These are phyloP conservation scores for Mortierella sp. DNA, from an alignment of 371 early-diverging fungal species.

Conservation along the genomic window DNA sequence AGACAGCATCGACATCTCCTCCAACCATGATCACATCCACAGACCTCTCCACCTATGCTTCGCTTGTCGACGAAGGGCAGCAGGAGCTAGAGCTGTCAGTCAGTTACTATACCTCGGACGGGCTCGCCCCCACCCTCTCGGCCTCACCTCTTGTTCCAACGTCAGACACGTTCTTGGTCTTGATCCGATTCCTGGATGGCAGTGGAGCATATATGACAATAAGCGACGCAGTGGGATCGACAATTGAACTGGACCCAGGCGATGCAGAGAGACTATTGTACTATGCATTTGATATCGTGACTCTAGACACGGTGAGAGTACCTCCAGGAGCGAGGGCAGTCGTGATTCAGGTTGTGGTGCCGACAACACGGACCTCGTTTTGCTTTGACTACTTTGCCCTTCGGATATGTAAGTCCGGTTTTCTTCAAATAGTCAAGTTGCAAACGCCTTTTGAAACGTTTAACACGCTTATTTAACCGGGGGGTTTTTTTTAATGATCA, in stretches of 20 bases:
- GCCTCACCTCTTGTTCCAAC: background rate
- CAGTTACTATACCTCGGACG: slow-evolving; percentile 42
- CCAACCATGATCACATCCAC: slow-evolving; percentile 42
- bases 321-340: slow-evolving; percentile 35
- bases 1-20: background rate
- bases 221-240: background rate
- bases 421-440: too few species aligned
- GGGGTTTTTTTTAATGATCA: background rate
- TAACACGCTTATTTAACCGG: too few species aligned
- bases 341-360: slow-evolving; percentile 44
- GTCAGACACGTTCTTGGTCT: slow-evolving; percentile 20
- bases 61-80: slow-evolving; percentile 36
- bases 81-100: slow-evolving; percentile 40
- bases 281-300: slow-evolving; percentile 37
- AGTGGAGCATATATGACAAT: slow-evolving; percentile 30
- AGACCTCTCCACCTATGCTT: slow-evolving; percentile 26
- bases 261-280: slow-evolving; percentile 42
- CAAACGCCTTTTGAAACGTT: too few species aligned
- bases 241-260: slow-evolving; percentile 2
- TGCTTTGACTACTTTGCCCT: slow-evolving; percentile 53
- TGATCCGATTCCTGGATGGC: slow-evolving; percentile 38
- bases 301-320: slow-evolving; percentile 21
- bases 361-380: slow-evolving; percentile 24
- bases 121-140: slow-evolving; percentile 1
- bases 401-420: slow-evolving; percentile 49